Base-by-base conservation (phyloP, 768 basidiomycete genomes). In the Rhodotorula babjevae region DNA sequence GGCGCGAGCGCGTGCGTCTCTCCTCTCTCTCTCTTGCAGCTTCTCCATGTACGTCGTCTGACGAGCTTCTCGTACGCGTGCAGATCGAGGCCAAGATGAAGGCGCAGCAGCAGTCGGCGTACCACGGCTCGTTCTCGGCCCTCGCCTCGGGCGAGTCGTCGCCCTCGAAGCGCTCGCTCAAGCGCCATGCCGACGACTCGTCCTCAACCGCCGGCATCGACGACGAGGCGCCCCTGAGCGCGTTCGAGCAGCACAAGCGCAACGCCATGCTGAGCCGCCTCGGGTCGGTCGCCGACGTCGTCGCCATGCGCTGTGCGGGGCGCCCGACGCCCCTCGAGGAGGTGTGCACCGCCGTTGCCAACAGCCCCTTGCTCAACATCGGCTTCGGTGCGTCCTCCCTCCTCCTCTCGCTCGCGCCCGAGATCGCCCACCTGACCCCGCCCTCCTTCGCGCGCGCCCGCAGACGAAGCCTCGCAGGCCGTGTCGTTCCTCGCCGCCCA, bases 11-110 rank as follows among this genome's bases (percentile, higher is more conserved):
- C 15, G 70, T 75, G 29, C 55, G 64, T 63, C 47, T 12, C 31
- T 62, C 61, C 16, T 31, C 5, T 23, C 49, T 50, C 21, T 18
- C 49, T 46, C 49, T 21, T 44, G 16, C 0, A 3, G 3, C n/a
- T 7, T 3, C 2, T 12, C 42, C 7, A 7, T 52, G 40, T n/a
- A n/a, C n/a, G n/a, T n/a, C n/a, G n/a, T n/a, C 36, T 36, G 36
- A 36, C 36, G 36, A 36, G 36, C 36, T 4, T 9, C 5, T 9
- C 36, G 36, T 9, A 36, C 36, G 36, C 36, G 23, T 53, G 14
- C 66, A 73, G 72, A 74, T 77, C 33, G 63, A 70, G 69, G 76
- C 76, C 21, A 77, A 77, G 36, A 69, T 69, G 44, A 15, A 49
- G 31, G 72, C 72, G 33, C 33, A 68, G 16, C 63, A 61, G 21